phyloP scores from a whole-genome alignment of 306 rosid species.

The Fragaria iinumae region DNA sequence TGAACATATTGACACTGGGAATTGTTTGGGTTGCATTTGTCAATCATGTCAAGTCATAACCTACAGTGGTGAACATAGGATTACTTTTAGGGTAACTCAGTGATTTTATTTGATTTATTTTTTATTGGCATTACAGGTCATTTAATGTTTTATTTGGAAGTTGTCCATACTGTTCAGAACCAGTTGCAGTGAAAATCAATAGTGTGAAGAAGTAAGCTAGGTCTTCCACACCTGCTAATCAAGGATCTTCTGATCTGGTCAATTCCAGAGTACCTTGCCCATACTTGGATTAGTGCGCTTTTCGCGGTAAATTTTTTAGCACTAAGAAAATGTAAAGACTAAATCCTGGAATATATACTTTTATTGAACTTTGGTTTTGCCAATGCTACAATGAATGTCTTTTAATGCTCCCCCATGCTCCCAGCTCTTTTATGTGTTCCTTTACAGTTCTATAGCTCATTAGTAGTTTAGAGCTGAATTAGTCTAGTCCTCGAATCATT shows the following conservation, averaged over 20 bases:
- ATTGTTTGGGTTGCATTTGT: background rate
- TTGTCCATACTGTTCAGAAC: constrained; percentile 40
- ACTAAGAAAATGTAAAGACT: background rate
- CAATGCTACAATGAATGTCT: background rate
- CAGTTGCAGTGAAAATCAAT: constrained; percentile 36
- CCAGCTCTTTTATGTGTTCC: background rate
- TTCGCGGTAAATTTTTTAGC: background rate
- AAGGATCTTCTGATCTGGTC: background rate
- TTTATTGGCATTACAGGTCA: constrained; percentile 31
- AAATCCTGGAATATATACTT: background rate
- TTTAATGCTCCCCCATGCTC: background rate
- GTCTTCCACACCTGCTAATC: background rate
- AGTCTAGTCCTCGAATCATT: background rate
- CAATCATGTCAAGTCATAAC: background rate
- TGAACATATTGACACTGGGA: background rate
- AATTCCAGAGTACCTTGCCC: background rate
- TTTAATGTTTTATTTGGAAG: constrained; percentile 38
- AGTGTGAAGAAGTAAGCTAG: constrained; percentile 14
- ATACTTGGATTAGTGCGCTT: background rate
- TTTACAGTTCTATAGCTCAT: background rate
- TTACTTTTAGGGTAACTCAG: background rate
- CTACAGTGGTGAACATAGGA: constrained; percentile 15
- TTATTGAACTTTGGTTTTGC: background rate
- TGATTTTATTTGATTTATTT: background rate
- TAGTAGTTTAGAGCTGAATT: background rate